Evolutionary conservation across 2,329 filamentous ascomycete genomes (phyloP), one percentile per base, ranked within the genome.

Genomic region (Apiospora sp.): DNA sequence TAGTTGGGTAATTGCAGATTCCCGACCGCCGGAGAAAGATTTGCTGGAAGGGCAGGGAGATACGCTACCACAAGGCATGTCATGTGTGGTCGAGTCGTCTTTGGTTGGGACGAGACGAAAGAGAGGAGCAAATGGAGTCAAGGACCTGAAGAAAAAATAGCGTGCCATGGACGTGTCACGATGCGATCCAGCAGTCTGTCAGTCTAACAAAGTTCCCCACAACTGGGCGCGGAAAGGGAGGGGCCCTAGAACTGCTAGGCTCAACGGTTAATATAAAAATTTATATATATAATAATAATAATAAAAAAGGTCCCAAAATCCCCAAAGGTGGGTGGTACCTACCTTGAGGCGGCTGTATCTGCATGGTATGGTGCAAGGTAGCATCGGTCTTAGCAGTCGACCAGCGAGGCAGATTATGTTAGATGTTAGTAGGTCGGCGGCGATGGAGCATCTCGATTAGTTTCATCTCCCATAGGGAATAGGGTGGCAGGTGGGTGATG

Each of bases 381-480:
- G 54, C 34, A 61, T 61, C 54, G 19, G 54, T 34, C 8, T 34
- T 27, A 6, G 27, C 51, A 22, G 46, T n/a, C 10, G 22, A 22
- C 46, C 46, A 49, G 16, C 54, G 30, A 61, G 54, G 54, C 54
- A 61, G 54, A 61, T 61, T 61, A 30, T 61, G 54, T 61, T 61
- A 61, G 54, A 61, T 61, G 37, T 37, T 61, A 61, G 54, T 30
- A 30, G 51, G 6, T 22, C 13, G 54, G 3, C 16, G 54, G 54
- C 54, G 30, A 61, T 61, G 54, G 54, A 61, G 54, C 54, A 61
- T 61, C 54, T 61, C 54, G 54, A 61, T 61, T 61, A 37, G 54
- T 61, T 61, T 61, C 54, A 61, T 61, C 54, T 61, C 54, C 54
- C 54, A 16, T 48, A 19, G 16, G 16, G 10, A 7, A 8, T 49